Evolutionary conservation across 306 rosid genomes (phyloP), one percentile per base, ranked within the genome.

Genomic region (Fagus crenata): DNA sequence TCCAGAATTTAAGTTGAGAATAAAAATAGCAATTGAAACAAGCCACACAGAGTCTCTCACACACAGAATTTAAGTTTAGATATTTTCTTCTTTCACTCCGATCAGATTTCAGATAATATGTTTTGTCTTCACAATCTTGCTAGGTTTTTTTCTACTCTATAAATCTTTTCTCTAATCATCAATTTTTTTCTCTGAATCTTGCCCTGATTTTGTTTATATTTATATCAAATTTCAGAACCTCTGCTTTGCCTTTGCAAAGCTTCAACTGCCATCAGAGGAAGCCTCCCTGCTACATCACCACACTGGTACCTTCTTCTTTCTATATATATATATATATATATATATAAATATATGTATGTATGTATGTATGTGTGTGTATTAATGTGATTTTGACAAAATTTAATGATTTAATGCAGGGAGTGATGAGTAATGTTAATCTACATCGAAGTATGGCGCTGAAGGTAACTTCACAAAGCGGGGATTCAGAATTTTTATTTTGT

Each of bases 101-200:
- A 15, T 54, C 69, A 58, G 81, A 81, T 65, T 7, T 46, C 14
- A 46, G 49, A 43, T 13, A 2, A 12, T 0, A 93, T 93, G 98
- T 78, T 84, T 75, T 88, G 90, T 84, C 91, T 93, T 58, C 91
- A 81, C 83, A 89, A 64, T 83, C 88, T 89, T 78, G 69, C 91
- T 14, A 78, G 87, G 97, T 91, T 18, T 43, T 60, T 37, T 64
- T 78, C 32, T 31, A 15, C 39, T 60, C 43, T 46, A 12, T 39
- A 59, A 39, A 60, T 31, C 6, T 40, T 67, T 67, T 12, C 31
- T 31, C 41, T 37, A 1, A 31, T 59, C 51, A 28, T 59, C 65
- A 2, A 2, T 67, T 58, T 59, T 46, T 17, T 49, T 6, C 13
- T 2, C 41, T 9, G 12, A 14, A 54, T 46, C 32, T 1, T 46